Base-by-base conservation (phyloP, 2,329 filamentous ascomycete species). In the Pseudogymnoascus sp. region DNA sequence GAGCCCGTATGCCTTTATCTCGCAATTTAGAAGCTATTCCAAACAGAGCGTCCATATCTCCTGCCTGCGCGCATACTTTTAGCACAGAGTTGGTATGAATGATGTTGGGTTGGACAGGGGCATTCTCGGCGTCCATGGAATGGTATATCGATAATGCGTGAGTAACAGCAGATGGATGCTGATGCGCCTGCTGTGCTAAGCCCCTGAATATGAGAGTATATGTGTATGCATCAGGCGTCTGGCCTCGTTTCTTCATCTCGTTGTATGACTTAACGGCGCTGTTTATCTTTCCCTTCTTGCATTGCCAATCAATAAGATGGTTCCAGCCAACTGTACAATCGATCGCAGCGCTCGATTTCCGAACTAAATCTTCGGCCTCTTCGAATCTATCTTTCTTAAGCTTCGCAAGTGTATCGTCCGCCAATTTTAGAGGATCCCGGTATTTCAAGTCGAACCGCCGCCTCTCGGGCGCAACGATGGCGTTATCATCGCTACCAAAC, bases 211-310 rank as follows among this genome's bases (percentile, higher is more conserved):
- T 83, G 63, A 90, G 86, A 16, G 90, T 94, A 72, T 90, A 97
- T 0, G 94, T 97, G 69, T 88, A 84, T 3, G 85, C 82, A 72
- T 92, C 93, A 1, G 94, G 93, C 25, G 83, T 79, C 69, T 95
- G 89, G 4, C 81, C 87, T 65, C 92, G 84, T 77, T 97, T 97
- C 78, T 97, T 99, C 93, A 99, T 97, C 89, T 97, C 93, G 74
- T 97, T 96, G 77, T 86, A 97, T n/a, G 91, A 79, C 75, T 89
- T 92, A 63, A 96, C 76, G 16, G 90, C 92, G 19, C 79, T 76
- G 64, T 81, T 80, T 35, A 91, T 74, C 60, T 81, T 80, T 42
- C 83, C 79, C 23, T 84, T 78, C 42, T 81, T 75, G 73, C 97
- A 76, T 65, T 84, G 79, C 73, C 91, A 85, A 63, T 87, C 82